phyloP scores from a whole-genome alignment of 345 rosid species.

The Dovyalis caffra region DNA sequence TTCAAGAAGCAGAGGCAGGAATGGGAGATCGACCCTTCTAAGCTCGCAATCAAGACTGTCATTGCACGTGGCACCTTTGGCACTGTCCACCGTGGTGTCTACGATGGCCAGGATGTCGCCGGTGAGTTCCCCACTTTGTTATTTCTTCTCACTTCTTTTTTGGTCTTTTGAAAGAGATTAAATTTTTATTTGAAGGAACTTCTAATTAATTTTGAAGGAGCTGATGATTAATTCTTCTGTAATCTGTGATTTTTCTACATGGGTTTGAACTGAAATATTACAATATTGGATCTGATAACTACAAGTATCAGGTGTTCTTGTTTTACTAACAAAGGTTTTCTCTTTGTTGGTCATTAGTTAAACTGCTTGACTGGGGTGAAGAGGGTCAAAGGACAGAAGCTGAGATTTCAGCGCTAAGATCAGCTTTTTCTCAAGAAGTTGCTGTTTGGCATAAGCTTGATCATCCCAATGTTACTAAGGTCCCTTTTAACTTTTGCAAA shows the following conservation, averaged over 20 bases:
- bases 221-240: constrained; percentile 36
- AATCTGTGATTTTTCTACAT: constrained; percentile 54
- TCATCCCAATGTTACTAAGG: constrained; percentile 99
- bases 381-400: constrained; percentile 96
- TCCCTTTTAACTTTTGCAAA: constrained; percentile 18
- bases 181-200: background rate
- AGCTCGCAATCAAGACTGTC: constrained; percentile 76
- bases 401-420: constrained; percentile 71
- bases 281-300: background rate
- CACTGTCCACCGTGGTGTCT: constrained; percentile 94
- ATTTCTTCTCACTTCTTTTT: background rate
- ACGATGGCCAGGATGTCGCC: constrained; percentile 86
- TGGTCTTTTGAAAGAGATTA: background rate
- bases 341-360: constrained; percentile 47
- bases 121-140: constrained; percentile 50
- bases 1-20: constrained; percentile 51
- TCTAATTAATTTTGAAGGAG: background rate
- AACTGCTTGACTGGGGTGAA: constrained; percentile 99
- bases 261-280: constrained; percentile 48
- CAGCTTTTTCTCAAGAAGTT: constrained; percentile 93
- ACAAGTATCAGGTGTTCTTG: constrained; percentile 1
- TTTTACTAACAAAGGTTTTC: constrained; percentile 14
- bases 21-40: constrained; percentile 97
- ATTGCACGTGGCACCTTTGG: constrained; percentile 98
- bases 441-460: constrained; percentile 98